These are phyloP conservation scores for Diplodia sapinea DNA, from an alignment of 2,329 filamentous ascomycete genomes.

Conservation along the genomic window DNA sequence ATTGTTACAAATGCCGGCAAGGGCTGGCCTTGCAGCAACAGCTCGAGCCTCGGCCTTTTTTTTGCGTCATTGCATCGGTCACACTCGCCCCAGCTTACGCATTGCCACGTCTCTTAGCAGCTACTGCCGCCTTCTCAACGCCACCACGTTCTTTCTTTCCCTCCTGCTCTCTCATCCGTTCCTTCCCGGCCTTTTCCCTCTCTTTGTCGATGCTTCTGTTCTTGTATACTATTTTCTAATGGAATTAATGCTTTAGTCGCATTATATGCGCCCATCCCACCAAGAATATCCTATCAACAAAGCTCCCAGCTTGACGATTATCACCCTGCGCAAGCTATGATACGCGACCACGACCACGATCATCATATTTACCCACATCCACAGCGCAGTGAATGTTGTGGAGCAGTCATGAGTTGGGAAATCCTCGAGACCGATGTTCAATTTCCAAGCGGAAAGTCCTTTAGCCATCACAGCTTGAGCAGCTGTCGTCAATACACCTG, in stretches of 20 bases:
- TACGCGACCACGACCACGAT: slow-evolving; percentile 11
- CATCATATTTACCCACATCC: background rate
- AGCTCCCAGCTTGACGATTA: background rate
- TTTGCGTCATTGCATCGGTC: slow-evolving; percentile 25
- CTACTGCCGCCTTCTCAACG: slow-evolving; percentile 4
- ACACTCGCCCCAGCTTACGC: slow-evolving; percentile 9
- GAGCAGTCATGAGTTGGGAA: slow-evolving; percentile 22
- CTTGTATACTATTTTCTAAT: background rate
- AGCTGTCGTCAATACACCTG: background rate
- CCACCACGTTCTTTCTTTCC: background rate
- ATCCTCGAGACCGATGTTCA: slow-evolving; percentile 4
- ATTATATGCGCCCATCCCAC: background rate
- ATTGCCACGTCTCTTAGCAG: slow-evolving; percentile 16
- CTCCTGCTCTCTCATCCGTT: background rate
- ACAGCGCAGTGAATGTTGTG: background rate
- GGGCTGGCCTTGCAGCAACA: slow-evolving; percentile 14
- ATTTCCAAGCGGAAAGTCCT: slow-evolving; percentile 3
- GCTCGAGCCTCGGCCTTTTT: slow-evolving; percentile 2
- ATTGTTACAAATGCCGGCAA: background rate
- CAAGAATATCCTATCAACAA: background rate
- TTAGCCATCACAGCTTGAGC: background rate
- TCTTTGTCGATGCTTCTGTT: background rate
- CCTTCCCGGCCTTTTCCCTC: slow-evolving; percentile 3
- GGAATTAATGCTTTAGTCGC: background rate
- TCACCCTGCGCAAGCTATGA: background rate